Evolutionary conservation across 768 basidiomycete genomes (phyloP), one percentile per base, ranked within the genome.

Genomic region (Leccinellum albellum): DNA sequence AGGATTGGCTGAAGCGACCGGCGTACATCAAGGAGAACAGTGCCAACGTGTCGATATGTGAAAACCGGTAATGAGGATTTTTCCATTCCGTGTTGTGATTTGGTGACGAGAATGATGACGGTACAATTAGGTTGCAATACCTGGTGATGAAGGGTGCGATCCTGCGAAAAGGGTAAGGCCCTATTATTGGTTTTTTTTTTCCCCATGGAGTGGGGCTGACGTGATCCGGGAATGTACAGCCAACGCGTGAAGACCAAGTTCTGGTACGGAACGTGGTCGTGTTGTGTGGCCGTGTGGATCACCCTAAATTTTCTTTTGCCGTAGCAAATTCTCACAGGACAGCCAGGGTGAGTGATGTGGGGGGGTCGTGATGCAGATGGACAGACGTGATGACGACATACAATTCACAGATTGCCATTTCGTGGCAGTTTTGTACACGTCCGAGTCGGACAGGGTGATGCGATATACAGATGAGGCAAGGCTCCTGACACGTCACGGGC

Each of bases 111-210:
- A 60, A 31, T 57, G 55, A 56, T 56, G 55, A 60, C 61, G 58
- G 68, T 50, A 17, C 33, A 28, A 72, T 64, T 70, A 93, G 91
- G 63, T 73, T 94, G 62, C 91, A 93, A 66, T 94, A 93, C 70
- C 79, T 94, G 46, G 90, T 94, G 53, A 84, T 85, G 59, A 93
- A 91, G 74, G 91, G 91, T 53, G 89, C 90, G 23, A 91, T 93
- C 64, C 72, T 93, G 62, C 81, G 90, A 58, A 93, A 92, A 73
- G 91, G 89, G 89, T 89, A 70, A 65, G 84, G 73, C n/a, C 12
- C 6, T 33, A 9, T n/a, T 6, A 21, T 45, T 15, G 28, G 32
- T 9, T 3, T 6, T n/a, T n/a, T 12, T 49, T 51, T 42, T 66
- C 58, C 59, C 51, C 60, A 57, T 56, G 66, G 12, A 10, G 54